Conservation (phyloP, 192 early-diverging fungal genomes). For the Linnemannia elongata region DNA sequence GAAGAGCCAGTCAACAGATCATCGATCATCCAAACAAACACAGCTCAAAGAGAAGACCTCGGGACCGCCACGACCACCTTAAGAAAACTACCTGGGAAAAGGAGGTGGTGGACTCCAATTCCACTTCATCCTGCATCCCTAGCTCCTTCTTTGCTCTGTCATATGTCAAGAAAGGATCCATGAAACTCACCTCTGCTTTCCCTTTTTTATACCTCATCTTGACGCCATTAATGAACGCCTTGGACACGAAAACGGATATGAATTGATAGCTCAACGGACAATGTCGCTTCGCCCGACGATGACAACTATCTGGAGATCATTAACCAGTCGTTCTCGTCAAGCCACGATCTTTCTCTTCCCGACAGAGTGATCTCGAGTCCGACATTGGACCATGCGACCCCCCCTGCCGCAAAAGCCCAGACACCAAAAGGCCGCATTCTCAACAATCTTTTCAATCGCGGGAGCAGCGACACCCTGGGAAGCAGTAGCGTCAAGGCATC, state of each 20-base stretch:
- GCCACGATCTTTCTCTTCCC: constrained; percentile 33
- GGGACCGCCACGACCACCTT: not conserved
- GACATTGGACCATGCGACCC: not conserved
- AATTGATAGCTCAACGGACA: not conserved
- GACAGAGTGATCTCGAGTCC: constrained; percentile 25
- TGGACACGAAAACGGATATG: not conserved
- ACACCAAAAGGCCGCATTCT: constrained; percentile 22
- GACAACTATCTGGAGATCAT: constrained; percentile 31
- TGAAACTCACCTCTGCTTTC: too few species aligned
- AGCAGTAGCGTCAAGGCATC: not conserved
- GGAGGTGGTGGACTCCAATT: not conserved
- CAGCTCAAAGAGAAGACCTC: not conserved
- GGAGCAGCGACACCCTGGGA: constrained; percentile 33
- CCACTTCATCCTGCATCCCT: not conserved
- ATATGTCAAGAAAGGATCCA: not conserved
- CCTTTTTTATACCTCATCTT: too few species aligned
- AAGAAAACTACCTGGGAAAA: not conserved
- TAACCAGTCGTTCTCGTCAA: constrained; percentile 34
- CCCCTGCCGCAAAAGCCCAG: not conserved
- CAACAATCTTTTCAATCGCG: constrained; percentile 20
- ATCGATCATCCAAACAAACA: too few species aligned
- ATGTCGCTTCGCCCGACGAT: constrained; percentile 1
- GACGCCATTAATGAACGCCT: too few species aligned
- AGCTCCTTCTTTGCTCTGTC: not conserved
- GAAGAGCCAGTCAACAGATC: too few species aligned